Evolutionary conservation across 2,329 filamentous ascomycete species (phyloP), one percentile per base, ranked within the genome.

Genomic region (Penicillium sp.): DNA sequence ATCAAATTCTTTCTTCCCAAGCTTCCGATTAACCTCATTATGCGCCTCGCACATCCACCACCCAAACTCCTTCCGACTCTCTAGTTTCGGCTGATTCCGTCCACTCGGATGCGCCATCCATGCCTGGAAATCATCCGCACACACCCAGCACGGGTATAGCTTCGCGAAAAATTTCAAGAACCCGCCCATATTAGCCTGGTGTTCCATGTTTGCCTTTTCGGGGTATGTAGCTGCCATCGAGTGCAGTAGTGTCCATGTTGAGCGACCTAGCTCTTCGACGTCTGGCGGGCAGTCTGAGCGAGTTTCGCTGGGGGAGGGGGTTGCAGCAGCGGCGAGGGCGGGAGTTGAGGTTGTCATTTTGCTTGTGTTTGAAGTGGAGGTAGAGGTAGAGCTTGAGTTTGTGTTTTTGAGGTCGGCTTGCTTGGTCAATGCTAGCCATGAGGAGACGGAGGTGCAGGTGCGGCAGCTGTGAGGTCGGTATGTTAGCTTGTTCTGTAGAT

Each of bases 71-170:
- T 68, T 67, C 55, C 84, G 73, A 47, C 77, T 80, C 58, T 79
- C 80, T 19, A 88, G 77, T 56, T 78, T 70, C 40, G 93, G 87
- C 70, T 85, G 84, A 64, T 93, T 89, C 62, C 76, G 75, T 1
- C 74, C 75, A 63, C 69, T 73, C 2, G 80, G 79, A 62, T 83
- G 82, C 61, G 80, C 81, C 80, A 97, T 88, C 83, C 93, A 97
- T 0, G 73, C 74, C 73, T 89, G 89, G 74, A 99, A 97, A 72
- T 97, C 93, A 60, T 93, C 89, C 35, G 93, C 94, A 75, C 94
- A 99, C 3, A 89, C 85, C 91, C 93, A 96, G 80, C 94, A 99
- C 4, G 94, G 94, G 71, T 99, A 99, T 21, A 97, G 77, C 65
- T 89, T 89, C 27, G 90, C 87, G 73, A 99, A 96, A 2, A 92